Evolutionary conservation across 2,329 filamentous ascomycete genomes (phyloP).

Genomic region (Helotiales sp.): DNA sequence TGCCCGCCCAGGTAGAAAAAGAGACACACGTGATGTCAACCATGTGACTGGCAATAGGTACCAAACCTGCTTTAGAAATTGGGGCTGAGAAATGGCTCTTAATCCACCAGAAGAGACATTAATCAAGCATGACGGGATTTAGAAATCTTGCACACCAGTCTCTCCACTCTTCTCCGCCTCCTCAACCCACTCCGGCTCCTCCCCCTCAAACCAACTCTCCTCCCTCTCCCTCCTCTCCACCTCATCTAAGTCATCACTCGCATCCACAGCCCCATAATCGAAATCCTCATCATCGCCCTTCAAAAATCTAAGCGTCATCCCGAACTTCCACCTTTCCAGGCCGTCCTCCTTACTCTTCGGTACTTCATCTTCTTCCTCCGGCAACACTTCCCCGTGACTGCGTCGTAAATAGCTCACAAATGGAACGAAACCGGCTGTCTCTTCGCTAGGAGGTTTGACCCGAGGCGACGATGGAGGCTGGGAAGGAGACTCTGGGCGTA

Average conservation of each 20-base stretch:
- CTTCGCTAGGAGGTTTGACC: background rate
- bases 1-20: no score
- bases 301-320: slow-evolving; percentile 44
- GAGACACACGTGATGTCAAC: background rate
- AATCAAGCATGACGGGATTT: background rate
- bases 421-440: slow-evolving; percentile 19
- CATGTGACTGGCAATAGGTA: no score
- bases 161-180: slow-evolving; percentile 36
- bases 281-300: slow-evolving; percentile 45
- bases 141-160: slow-evolving; percentile 45
- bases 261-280: slow-evolving; percentile 42
- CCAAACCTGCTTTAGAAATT: no score
- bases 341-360: slow-evolving; percentile 43
- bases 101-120: no score
- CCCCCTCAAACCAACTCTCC: slow-evolving; percentile 45
- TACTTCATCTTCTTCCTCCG: slow-evolving; percentile 42
- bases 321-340: slow-evolving; percentile 43
- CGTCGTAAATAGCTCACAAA: slow-evolving; percentile 38
- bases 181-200: slow-evolving; percentile 43
- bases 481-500: slow-evolving; percentile 23
- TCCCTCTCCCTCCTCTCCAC: slow-evolving; percentile 43
- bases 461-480: slow-evolving; percentile 1
- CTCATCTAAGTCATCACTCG: slow-evolving; percentile 42
- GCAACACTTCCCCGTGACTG: slow-evolving; percentile 37
- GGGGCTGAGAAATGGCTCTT: no score